Conservation (phyloP, 1,284 basidiomycete genomes). For the Leucoagaricus sp. region DNA sequence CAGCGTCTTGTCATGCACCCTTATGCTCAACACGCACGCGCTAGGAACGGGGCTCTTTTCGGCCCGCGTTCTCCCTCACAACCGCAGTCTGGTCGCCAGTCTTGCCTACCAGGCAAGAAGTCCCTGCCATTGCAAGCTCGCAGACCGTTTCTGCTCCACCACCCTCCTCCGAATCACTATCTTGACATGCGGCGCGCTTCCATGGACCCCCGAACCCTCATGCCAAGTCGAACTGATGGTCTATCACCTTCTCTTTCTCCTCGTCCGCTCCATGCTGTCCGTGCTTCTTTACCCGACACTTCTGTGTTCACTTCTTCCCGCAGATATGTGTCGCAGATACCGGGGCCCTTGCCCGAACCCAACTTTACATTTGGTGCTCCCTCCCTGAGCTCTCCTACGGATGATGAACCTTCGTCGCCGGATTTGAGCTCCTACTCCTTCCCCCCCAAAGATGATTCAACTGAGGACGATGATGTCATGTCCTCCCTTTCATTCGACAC, state of each 20-base stretch:
- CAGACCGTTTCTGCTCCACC: slow-evolving; percentile 29
- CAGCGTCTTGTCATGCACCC: slow-evolving; percentile 64
- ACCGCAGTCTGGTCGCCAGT: slow-evolving; percentile 17
- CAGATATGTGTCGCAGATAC: slow-evolving; percentile 56
- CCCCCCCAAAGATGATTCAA: slow-evolving; percentile 37
- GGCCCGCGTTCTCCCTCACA: slow-evolving; percentile 38
- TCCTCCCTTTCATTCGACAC: slow-evolving; percentile 44
- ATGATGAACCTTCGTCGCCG: slow-evolving; percentile 52
- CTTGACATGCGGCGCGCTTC: slow-evolving; percentile 46
- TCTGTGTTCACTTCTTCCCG: slow-evolving; percentile 50
- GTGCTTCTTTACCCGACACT: slow-evolving; percentile 49
- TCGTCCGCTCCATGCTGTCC: slow-evolving; percentile 39
- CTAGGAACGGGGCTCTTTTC: slow-evolving; percentile 53
- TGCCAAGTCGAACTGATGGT: slow-evolving; percentile 32
- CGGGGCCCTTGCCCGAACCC: slow-evolving; percentile 70
- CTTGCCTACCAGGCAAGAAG: slow-evolving; percentile 13
- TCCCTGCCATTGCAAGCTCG: slow-evolving; percentile 8
- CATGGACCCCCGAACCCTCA: slow-evolving; percentile 41
- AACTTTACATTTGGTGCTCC: slow-evolving; percentile 70
- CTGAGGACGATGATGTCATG: slow-evolving; percentile 49
- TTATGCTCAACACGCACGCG: slow-evolving; percentile 57
- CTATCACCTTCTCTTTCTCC: slow-evolving; percentile 35
- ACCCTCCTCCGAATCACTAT: slow-evolving; percentile 29
- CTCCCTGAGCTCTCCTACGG: slow-evolving; percentile 44
- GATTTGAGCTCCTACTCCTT: slow-evolving; percentile 41